A percentile compares a stretch with the other conserved stretches of the same genome.
Evolutionary conservation across 1,284 basidiomycete genomes (phyloP).

Genomic region (Cutaneotrichosporon sp.): DNA sequence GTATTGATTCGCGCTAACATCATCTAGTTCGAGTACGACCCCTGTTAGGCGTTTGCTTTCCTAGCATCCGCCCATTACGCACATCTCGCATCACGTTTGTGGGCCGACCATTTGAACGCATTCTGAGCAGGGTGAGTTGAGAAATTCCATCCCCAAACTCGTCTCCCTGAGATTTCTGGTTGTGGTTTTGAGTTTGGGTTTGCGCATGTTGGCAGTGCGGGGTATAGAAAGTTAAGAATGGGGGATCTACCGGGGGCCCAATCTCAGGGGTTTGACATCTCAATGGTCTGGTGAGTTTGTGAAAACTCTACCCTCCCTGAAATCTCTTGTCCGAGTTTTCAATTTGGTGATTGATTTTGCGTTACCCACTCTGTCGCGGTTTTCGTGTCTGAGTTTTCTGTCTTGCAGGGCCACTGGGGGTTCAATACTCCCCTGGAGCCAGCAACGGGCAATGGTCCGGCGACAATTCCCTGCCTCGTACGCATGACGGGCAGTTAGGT

Average conservation of each 20-base stretch:
- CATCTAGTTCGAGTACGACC: background rate
- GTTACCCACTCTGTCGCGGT: background rate
- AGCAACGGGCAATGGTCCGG: background rate
- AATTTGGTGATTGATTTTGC: background rate
- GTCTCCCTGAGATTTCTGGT: too few relatives aligned
- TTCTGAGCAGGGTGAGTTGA: background rate
- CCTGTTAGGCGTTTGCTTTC: slow-evolving; percentile 6
- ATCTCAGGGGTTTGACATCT: background rate
- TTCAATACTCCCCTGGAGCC: background rate
- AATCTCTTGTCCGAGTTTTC: slow-evolving; percentile 2
- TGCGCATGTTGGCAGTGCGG: too few relatives aligned
- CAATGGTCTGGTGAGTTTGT: background rate
- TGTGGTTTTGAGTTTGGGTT: too few relatives aligned
- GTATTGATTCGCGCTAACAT: background rate
- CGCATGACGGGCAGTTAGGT: slow-evolving; percentile 23
- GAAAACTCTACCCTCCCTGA: background rate
- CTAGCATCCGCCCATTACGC: slow-evolving; percentile 6
- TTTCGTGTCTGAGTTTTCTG: background rate
- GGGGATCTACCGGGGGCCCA: too few relatives aligned
- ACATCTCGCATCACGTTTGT: background rate
- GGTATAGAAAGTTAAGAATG: too few relatives aligned
- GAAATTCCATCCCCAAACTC: too few relatives aligned
- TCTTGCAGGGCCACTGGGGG: background rate
- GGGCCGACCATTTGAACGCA: background rate
- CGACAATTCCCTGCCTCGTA: slow-evolving; percentile 14